phyloP scores from a whole-genome alignment of 768 basidiomycete genomes.

The Gloeopeniophorella convolvens region DNA sequence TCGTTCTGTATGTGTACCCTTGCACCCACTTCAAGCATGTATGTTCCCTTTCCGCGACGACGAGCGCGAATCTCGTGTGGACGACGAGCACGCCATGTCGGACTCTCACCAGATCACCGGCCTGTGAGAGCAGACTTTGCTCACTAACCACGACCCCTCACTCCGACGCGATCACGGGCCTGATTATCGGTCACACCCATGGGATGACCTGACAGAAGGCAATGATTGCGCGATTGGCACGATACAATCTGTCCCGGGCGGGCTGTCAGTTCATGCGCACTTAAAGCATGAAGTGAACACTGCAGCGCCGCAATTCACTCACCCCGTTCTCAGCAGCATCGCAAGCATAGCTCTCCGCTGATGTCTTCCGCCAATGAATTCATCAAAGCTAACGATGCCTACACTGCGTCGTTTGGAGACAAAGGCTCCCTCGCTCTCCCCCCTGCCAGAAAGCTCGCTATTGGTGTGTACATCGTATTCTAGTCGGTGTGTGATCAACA shows the following conservation, averaged over 20 bases:
- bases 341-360: neutral
- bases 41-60: too few relatives aligned
- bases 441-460: conserved; percentile 36
- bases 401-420: conserved; percentile 40
- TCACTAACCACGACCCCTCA: too few relatives aligned
- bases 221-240: too few relatives aligned
- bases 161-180: too few relatives aligned
- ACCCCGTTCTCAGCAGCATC: too few relatives aligned
- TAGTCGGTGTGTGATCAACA: neutral
- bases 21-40: too few relatives aligned
- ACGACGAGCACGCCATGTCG: neutral
- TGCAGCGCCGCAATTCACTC: neutral
- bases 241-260: too few relatives aligned
- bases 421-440: conserved; percentile 36
- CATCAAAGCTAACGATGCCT: conserved; percentile 36
- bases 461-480: conserved; percentile 32
- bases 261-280: neutral
- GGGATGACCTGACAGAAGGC: too few relatives aligned
- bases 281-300: neutral
- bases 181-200: too few relatives aligned
- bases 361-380: conserved; percentile 29
- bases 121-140: too few relatives aligned
- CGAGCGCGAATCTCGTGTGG: neutral
- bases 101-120: neutral
- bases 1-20: neutral